These are phyloP conservation scores for Trebouxia gelatinosa DNA, from an alignment of 163 green algal genomes.

Conservation along the genomic window DNA sequence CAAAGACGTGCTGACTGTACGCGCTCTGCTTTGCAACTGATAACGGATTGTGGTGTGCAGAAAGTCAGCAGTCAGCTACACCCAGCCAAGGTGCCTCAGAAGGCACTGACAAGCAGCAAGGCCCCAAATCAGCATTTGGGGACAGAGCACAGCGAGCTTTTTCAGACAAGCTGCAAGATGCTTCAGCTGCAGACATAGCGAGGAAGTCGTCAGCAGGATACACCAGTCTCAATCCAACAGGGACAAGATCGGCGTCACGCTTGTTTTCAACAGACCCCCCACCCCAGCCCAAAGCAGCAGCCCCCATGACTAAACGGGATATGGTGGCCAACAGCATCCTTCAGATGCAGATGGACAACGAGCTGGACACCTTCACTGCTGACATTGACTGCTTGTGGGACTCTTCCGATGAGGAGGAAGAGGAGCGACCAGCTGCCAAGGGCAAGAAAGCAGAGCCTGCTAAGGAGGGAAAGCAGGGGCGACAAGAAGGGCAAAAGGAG, in stretches of 20 bases:
- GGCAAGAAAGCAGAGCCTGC: not conserved
- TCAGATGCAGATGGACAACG: slow-evolving; percentile 5
- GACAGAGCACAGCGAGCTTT: slow-evolving; percentile 2
- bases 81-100: no score
- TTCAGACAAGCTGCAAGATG: not conserved
- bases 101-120: no score
- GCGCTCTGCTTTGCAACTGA: no score
- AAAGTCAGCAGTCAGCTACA: no score
- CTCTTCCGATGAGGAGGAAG: slow-evolving; percentile 8
- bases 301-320: not conserved
- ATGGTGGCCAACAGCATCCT: slow-evolving; percentile 2
- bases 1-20: no score
- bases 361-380: slow-evolving; percentile 16
- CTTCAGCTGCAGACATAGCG: no score
- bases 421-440: not conserved
- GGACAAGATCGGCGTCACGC: slow-evolving; percentile 4
- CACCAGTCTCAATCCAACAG: slow-evolving; percentile 1
- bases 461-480: not conserved
- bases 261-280: slow-evolving; percentile 3
- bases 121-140: slow-evolving; percentile 12
- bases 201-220: not conserved
- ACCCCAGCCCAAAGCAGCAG: slow-evolving; percentile 11
- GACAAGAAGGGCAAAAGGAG: not conserved
- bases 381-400: slow-evolving; percentile 18
- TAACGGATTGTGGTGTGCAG: no score